Evolutionary conservation across 176 grass and related monocot species (phyloP), one percentile per base, ranked within the genome.

Genomic region (Aegilops bicornis): DNA sequence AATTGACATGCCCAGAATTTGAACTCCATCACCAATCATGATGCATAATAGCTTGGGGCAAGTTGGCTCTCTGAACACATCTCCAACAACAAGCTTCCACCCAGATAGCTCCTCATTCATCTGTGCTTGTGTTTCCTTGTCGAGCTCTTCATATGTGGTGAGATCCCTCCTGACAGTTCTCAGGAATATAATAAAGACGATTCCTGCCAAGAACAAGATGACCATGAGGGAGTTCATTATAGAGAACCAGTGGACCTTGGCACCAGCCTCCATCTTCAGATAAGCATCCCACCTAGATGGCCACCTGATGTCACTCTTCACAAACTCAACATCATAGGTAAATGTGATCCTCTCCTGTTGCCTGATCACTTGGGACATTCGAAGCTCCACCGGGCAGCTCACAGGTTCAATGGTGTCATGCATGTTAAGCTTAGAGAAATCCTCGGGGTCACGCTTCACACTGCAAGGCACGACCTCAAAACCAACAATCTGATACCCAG

Each of bases 161-260:
- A 97, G 80, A 81, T 97, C 95, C 84, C 92, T 95, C 74, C 95
- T 83, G 8, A 97, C 92, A 37, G 95, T 97, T 62, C 95, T 90
- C 82, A 97, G 62, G 74, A 97, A 95, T 82, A 97, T 97, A 74
- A 97, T 93, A 93, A 97, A 97, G 52, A 97, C 92, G 22, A 97
- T 97, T 78, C 92, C 92, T 82, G 91, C 90, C 87, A 97, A 88
- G 84, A 95, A 97, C 72, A 93, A 84, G 69, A 97, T 95, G 33
- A 97, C 95, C 95, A 95, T 95, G 73, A 97, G 85, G 16, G 95
- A 97, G 30, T 97, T 97, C 95, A 94, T 92, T 43, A 97, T 94
- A n/a, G 92, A 97, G 80, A 97, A 94, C 95, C 92, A 97, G 82
- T 97, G 95, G 48, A 97, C 85, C 84, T 89, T 97, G 30, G 92